Percentiles rank a stretch among this genome's conserved stretches.
These are phyloP conservation scores for Suillus variegatus DNA, from an alignment of 768 basidiomycete genomes.

Conservation along the genomic window DNA sequence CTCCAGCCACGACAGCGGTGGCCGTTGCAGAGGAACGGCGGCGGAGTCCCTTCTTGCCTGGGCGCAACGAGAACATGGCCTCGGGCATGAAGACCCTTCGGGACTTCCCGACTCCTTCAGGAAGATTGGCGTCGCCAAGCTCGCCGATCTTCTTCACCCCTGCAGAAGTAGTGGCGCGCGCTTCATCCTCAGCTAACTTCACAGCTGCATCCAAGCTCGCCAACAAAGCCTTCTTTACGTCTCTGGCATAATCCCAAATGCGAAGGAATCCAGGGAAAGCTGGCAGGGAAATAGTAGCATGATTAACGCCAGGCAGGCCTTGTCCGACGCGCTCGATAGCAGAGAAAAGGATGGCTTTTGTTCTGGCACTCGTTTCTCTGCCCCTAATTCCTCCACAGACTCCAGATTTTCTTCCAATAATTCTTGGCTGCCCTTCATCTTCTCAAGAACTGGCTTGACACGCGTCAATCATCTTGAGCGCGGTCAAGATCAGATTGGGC, in stretches of 20 bases:
- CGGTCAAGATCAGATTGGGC: conserved; percentile 75
- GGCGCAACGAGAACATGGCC: conserved; percentile 84
- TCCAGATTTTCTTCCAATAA: conserved; percentile 80
- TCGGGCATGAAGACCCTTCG: conserved; percentile 92
- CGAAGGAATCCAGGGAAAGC: conserved; percentile 80
- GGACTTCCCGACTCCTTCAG: conserved; percentile 77
- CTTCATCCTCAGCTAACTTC: conserved; percentile 79
- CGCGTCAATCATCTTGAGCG: conserved; percentile 69
- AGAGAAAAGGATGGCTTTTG: conserved; percentile 57
- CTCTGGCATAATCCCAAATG: conserved; percentile 83
- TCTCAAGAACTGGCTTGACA: conserved; percentile 82
- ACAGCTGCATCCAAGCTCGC: conserved; percentile 80
- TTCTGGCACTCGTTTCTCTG: conserved; percentile 51
- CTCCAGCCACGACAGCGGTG: conserved; percentile 73
- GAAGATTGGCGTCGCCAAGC: conserved; percentile 78
- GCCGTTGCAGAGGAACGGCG: conserved; percentile 34
- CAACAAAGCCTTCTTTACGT: conserved; percentile 79
- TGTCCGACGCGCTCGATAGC: conserved; percentile 78
- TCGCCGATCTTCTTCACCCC: conserved; percentile 68
- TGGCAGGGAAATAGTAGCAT: conserved; percentile 55
- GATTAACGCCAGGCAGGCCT: conserved; percentile 69
- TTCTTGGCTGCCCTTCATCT: conserved; percentile 77
- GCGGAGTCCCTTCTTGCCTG: conserved; percentile 41
- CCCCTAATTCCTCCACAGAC: conserved; percentile 72
- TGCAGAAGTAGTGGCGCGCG: conserved; percentile 61